A percentile compares a stretch with the other conserved stretches of the same genome.
Evolutionary conservation across 257 asterid genomes (phyloP).

Genomic region (Thymus quinquecostatus): DNA sequence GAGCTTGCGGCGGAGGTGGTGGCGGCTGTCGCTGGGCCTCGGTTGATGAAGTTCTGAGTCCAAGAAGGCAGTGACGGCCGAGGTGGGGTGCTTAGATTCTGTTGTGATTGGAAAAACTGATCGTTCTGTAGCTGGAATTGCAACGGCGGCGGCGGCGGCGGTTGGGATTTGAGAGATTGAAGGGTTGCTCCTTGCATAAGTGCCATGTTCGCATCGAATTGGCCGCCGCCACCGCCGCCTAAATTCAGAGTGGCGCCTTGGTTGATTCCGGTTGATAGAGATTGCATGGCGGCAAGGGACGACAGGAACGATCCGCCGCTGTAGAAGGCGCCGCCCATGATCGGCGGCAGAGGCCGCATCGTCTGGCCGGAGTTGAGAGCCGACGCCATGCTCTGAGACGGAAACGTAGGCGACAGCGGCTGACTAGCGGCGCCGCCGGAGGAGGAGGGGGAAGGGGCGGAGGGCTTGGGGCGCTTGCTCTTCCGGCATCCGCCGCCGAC

Average conservation of each 20-base stretch:
- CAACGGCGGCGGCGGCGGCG: constrained; percentile 3
- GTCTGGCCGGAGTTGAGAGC: background rate
- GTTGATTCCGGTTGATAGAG: constrained; percentile 23
- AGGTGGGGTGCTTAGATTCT: constrained; percentile 25
- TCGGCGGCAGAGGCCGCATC: constrained; percentile 23
- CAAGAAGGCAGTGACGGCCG: constrained; percentile 46
- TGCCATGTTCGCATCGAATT: constrained; percentile 32
- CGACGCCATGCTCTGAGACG: constrained; percentile 2
- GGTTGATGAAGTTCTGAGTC: constrained; percentile 43
- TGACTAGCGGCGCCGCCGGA: constrained; percentile 24
- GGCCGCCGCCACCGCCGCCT: constrained; percentile 28
- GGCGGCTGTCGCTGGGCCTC: constrained; percentile 29
- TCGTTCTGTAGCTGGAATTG: constrained; percentile 30
- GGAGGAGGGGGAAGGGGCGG: constrained; percentile 34
- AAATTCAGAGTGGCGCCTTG: constrained; percentile 26
- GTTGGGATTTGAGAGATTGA: constrained; percentile 18
- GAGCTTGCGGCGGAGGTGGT: constrained; percentile 33
- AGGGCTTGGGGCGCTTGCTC: constrained; percentile 43
- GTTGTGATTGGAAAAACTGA: constrained; percentile 29
- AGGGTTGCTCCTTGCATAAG: constrained; percentile 36
- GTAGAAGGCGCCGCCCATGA: constrained; percentile 21
- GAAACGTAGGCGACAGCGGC: constrained; percentile 13
- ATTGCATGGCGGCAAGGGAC: constrained; percentile 37
- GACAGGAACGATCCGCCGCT: constrained; percentile 35
- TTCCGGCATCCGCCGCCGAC: constrained; percentile 57